phyloP scores from a whole-genome alignment of 176 grass and related monocot species.

The Paspalum notatum region DNA sequence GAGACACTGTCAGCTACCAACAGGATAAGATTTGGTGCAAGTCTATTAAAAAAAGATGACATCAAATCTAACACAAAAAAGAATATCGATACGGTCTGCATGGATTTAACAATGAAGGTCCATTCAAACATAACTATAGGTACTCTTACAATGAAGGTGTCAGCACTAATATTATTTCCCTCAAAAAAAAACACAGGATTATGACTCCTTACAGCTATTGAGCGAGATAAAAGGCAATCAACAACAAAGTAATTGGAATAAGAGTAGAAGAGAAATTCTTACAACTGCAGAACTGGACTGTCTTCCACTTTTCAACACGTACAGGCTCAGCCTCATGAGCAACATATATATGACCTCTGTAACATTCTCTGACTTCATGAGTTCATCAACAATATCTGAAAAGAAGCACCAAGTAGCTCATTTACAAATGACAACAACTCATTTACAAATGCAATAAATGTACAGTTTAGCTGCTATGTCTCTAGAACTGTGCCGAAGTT shows the following conservation, averaged over 20 bases:
- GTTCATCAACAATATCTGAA: slow-evolving; percentile 70
- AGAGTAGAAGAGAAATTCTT: slow-evolving; percentile 36
- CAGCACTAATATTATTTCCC: slow-evolving; percentile 1
- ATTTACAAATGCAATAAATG: too few relatives aligned
- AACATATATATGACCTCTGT: slow-evolving; percentile 71
- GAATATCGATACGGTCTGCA: not conserved
- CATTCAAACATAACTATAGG: not conserved
- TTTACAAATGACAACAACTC: too few relatives aligned
- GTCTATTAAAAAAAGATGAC: slow-evolving; percentile 5
- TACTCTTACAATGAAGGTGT: not conserved
- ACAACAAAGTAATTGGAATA: slow-evolving; percentile 3
- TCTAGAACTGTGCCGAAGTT: too few relatives aligned
- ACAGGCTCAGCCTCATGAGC: slow-evolving; percentile 55
- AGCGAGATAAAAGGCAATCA: slow-evolving; percentile 15
- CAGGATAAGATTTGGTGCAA: not conserved
- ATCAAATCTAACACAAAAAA: slow-evolving; percentile 11
- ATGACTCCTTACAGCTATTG: not conserved
- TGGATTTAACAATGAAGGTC: not conserved
- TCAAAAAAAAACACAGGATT: not conserved
- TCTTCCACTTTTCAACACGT: slow-evolving; percentile 56
- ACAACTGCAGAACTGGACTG: slow-evolving; percentile 58
- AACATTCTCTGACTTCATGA: slow-evolving; percentile 60
- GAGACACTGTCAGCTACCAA: too few relatives aligned
- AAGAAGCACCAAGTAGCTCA: slow-evolving; percentile 23
- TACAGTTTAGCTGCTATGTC: too few relatives aligned